phyloP scores from a whole-genome alignment of 768 basidiomycete genomes.

The Phlebiopsis gigantea region DNA sequence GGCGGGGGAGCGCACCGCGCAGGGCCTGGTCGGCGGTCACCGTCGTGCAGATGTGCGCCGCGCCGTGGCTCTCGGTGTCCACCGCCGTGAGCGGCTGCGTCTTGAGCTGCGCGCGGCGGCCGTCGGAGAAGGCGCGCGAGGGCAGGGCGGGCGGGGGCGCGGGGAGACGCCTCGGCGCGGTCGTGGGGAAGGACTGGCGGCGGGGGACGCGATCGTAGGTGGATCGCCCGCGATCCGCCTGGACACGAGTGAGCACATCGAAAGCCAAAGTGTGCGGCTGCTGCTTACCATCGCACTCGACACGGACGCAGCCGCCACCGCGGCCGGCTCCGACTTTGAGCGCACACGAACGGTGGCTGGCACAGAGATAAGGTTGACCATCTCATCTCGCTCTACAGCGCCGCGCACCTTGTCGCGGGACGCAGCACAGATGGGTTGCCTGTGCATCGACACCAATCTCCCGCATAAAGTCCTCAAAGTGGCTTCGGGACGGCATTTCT shows the following conservation, averaged over 20 bases:
- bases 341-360: no score
- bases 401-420: constrained; percentile 12
- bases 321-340: constrained; percentile 5
- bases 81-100: constrained; percentile 15
- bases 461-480: constrained; percentile 16
- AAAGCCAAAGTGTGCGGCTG: no score
- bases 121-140: background rate
- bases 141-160: constrained; percentile 3
- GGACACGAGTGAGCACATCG: background rate
- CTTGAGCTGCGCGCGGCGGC: constrained; percentile 8
- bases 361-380: background rate
- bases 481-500: background rate
- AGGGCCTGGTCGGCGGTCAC: constrained; percentile 8
- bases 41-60: constrained; percentile 10
- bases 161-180: background rate
- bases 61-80: constrained; percentile 17
- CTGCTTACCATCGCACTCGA: no score
- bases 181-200: background rate
- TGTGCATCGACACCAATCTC: constrained; percentile 13
- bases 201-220: background rate
- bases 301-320: background rate
- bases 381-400: no score
- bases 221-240: constrained; percentile 8
- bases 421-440: constrained; percentile 9
- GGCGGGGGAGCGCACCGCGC: constrained; percentile 10